Evolutionary conservation across 2,329 filamentous ascomycete species (phyloP), one percentile per base, ranked within the genome.

Genomic region (Fusarium verrucosum): DNA sequence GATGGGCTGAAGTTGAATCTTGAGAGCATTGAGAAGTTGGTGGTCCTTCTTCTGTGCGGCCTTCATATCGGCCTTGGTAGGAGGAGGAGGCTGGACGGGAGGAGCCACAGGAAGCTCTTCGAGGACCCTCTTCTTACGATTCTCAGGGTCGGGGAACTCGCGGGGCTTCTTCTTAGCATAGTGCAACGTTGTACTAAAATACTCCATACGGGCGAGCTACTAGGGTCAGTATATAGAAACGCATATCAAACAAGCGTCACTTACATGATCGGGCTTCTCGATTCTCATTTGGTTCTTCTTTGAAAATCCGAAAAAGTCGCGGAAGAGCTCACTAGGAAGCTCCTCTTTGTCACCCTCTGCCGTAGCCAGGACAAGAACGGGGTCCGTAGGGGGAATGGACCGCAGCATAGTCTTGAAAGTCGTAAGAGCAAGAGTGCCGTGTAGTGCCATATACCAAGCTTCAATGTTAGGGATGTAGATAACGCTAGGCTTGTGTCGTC

Each of bases 391-490:
- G n/a, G 91, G 86, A 45, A 99, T 88, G 4, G 90, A 90, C 66
- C 88, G 87, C 32, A 99, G 79, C 76, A 98, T 87, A 10, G 91
- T 89, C 58, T 89, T 83, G 76, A 99, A 97, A 0, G 92, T 95
- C 30, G 89, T 89, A 52, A 96, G 87, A 4, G 89, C 87, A 35
- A 92, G 80, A 0, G 91, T 89, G 9, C 80, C 79, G n/a, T 76
- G 74, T 17, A 89, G 72, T 23, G 82, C 84, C 17, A 85, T 79
- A 73, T 92, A 94, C 95, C 95, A 99, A 9, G 89, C 85, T 68
- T 97, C 91, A 44, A 98, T 87, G 68, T 93, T 90, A 3, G 95
- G 94, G 38, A 99, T 91, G 77, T 94, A 98, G 47, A 99, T 95
- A 33, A 98, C 92, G 74, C 93, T 96, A 1, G 95, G 95, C 76